phyloP scores from a whole-genome alignment of 306 rosid species.

The Fagus sylvatica region DNA sequence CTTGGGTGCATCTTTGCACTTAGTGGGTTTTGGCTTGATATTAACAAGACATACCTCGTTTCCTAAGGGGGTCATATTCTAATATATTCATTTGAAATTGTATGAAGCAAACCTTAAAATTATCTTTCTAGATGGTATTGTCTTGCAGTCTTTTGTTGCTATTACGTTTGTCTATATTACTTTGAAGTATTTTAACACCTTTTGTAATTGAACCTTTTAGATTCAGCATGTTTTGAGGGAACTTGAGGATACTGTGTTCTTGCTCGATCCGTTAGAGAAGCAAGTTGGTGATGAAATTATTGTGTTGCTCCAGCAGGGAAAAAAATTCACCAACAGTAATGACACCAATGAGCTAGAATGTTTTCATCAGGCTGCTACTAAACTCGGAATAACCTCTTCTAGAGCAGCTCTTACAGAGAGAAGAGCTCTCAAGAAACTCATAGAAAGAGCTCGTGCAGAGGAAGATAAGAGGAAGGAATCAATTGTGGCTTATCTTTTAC shows the following conservation, averaged over 20 bases:
- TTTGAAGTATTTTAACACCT: conserved; percentile 22
- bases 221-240: conserved; percentile 71
- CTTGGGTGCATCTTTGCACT: neutral
- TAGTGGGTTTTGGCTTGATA: neutral
- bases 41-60: neutral
- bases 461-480: conserved; percentile 98
- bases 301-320: conserved; percentile 86
- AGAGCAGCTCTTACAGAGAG: conserved; percentile 95
- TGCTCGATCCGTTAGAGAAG: conserved; percentile 84
- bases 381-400: conserved; percentile 91
- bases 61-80: neutral
- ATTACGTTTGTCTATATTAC: conserved; percentile 8
- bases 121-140: neutral
- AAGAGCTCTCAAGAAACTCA: conserved; percentile 88
- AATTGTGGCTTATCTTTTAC: conserved; percentile 85
- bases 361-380: conserved; percentile 91
- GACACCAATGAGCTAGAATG: conserved; percentile 86
- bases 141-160: conserved; percentile 1
- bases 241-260: conserved; percentile 55
- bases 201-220: conserved; percentile 40
- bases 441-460: conserved; percentile 87
- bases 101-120: neutral
- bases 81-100: neutral
- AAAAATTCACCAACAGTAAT: conserved; percentile 60
- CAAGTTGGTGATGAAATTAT: conserved; percentile 84